Evolutionary conservation across 2,329 filamentous ascomycete species (phyloP).

Genomic region (Cercospora sojina): DNA sequence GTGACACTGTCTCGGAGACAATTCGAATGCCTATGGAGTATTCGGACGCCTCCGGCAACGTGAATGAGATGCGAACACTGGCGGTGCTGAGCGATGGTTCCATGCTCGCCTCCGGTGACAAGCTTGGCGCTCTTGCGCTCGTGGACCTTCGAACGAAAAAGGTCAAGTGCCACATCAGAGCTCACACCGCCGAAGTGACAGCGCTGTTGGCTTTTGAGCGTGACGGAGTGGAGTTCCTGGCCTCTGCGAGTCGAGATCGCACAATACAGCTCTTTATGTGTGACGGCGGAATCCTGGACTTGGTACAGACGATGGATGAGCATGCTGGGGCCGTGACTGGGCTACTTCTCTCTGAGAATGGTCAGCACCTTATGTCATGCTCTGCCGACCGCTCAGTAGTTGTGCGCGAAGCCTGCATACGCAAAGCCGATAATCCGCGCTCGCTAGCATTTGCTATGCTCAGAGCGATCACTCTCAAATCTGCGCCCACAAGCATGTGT

Average conservation of each 20-base stretch:
- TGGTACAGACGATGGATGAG: constrained; percentile 89
- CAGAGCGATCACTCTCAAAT: constrained; percentile 76
- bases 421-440: constrained; percentile 59
- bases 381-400: constrained; percentile 86
- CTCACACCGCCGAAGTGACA: constrained; percentile 81
- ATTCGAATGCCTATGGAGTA: constrained; percentile 71
- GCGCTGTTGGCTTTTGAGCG: constrained; percentile 72
- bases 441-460: constrained; percentile 74
- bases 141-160: constrained; percentile 61
- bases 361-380: constrained; percentile 70
- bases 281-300: constrained; percentile 46
- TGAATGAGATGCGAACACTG: constrained; percentile 60
- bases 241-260: constrained; percentile 81
- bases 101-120: constrained; percentile 79
- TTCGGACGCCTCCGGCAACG: constrained; percentile 46
- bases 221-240: constrained; percentile 64
- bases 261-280: constrained; percentile 89
- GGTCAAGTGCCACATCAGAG: constrained; percentile 71
- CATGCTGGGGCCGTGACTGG: constrained; percentile 83
- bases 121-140: constrained; percentile 68
- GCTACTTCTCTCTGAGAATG: constrained; percentile 71
- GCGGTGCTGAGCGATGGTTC: constrained; percentile 60
- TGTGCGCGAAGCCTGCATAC: constrained; percentile 72
- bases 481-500: constrained; percentile 82
- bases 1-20: constrained; percentile 60